A percentile compares a stretch with the other conserved stretches of the same genome.
Conservation (phyloP, 1,139 yeast genomes). For the Hansenula sp. region DNA sequence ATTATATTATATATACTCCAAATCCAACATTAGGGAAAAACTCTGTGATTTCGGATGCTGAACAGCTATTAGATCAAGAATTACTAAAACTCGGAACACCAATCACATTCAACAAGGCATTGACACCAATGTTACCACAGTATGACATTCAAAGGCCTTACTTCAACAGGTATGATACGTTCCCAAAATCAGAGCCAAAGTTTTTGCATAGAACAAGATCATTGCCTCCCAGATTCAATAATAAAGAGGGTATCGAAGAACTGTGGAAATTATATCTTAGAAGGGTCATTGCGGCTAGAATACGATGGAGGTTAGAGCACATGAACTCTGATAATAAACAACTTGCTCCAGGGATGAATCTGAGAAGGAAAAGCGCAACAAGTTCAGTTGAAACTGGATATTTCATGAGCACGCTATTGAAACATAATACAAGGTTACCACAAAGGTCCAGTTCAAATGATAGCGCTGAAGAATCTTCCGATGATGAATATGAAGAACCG, state of each 20-base stretch:
- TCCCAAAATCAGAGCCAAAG: slow-evolving; percentile 9
- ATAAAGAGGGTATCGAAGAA: slow-evolving; percentile 11
- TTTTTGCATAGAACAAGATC: slow-evolving; percentile 16
- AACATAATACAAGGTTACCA: slow-evolving; percentile 5
- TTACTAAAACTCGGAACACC: slow-evolving; percentile 14
- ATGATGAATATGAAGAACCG: not conserved
- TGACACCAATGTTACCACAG: slow-evolving; percentile 7
- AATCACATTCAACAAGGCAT: slow-evolving; percentile 1
- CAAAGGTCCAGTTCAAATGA: not conserved
- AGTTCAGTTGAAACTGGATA: slow-evolving; percentile 21
- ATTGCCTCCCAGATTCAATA: slow-evolving; percentile 13
- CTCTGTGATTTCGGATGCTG: slow-evolving; percentile 19
- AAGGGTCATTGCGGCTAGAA: slow-evolving; percentile 23
- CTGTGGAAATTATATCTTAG: slow-evolving; percentile 27
- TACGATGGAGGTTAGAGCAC: slow-evolving; percentile 23
- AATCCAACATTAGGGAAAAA: slow-evolving; percentile 15
- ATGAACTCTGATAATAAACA: slow-evolving; percentile 1
- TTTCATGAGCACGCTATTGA: slow-evolving; percentile 10
- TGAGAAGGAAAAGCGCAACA: slow-evolving; percentile 5
- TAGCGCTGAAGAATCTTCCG: not conserved
- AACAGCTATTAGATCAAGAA: slow-evolving; percentile 15
- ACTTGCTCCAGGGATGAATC: not conserved
- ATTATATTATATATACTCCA: slow-evolving; percentile 21
- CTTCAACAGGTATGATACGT: slow-evolving; percentile 13
- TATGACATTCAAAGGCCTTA: slow-evolving; percentile 10